Conservation (phyloP, 805 yeast species). For the Millerozyma miso region DNA sequence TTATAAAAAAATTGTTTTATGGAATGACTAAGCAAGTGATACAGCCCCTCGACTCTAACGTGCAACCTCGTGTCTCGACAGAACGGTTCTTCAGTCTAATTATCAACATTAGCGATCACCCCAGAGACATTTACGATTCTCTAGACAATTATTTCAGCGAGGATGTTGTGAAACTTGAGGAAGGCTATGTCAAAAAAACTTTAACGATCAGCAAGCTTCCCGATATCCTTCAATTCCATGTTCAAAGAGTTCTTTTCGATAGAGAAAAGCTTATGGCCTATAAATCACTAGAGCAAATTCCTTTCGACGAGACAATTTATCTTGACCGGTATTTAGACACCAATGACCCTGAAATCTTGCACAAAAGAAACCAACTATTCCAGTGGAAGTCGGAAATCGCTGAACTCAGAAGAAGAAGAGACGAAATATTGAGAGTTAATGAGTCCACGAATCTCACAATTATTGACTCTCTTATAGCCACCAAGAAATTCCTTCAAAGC, state of each 20-base stretch:
- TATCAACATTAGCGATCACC: slow-evolving; percentile 84
- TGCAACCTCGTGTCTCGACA: slow-evolving; percentile 28
- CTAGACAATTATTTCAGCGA: slow-evolving; percentile 79
- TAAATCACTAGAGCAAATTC: slow-evolving; percentile 78
- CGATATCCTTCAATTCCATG: slow-evolving; percentile 81
- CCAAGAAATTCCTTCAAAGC: slow-evolving; percentile 52
- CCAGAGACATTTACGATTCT: slow-evolving; percentile 86
- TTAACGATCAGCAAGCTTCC: slow-evolving; percentile 73
- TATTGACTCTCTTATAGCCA: slow-evolving; percentile 45
- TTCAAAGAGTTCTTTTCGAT: slow-evolving; percentile 91
- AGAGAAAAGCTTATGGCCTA: slow-evolving; percentile 67
- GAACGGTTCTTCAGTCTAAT: slow-evolving; percentile 80
- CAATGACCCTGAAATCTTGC: slow-evolving; percentile 48
- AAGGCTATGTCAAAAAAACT: slow-evolving; percentile 70
- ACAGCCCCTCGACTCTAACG: slow-evolving; percentile 41
- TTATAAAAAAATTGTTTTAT: slow-evolving; percentile 74
- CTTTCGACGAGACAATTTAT: slow-evolving; percentile 71
- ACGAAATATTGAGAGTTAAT: slow-evolving; percentile 40
- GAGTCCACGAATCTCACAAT: slow-evolving; percentile 27
- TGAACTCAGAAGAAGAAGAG: slow-evolving; percentile 40
- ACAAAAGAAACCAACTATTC: slow-evolving; percentile 53
- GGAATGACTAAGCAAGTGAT: slow-evolving; percentile 83
- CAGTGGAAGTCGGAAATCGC: slow-evolving; percentile 58
- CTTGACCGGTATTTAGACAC: slow-evolving; percentile 87
- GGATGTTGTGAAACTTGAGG: slow-evolving; percentile 63